Percentiles rank a stretch among this genome's conserved stretches.
Evolutionary conservation across 176 grass and related monocot species (phyloP).

Genomic region (Rhynchospora breviuscula): DNA sequence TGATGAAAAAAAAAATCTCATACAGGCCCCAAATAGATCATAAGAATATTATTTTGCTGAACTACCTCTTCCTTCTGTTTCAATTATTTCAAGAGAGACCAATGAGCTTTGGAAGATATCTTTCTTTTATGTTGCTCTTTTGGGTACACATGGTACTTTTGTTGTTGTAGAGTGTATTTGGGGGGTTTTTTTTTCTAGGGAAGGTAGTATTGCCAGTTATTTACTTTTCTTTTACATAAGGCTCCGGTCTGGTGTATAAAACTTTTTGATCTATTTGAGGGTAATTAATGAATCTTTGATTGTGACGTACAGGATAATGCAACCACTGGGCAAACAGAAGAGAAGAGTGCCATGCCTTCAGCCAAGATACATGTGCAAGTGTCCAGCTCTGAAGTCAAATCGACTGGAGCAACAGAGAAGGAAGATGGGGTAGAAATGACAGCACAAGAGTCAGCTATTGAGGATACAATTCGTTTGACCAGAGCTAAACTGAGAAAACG

Average conservation of each 20-base stretch:
- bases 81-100: background rate
- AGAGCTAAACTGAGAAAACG: conserved; percentile 21
- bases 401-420: background rate
- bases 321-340: background rate
- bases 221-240: background rate
- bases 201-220: background rate
- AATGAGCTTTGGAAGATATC: background rate
- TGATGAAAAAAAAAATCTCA: background rate
- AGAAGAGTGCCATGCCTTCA: background rate
- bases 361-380: background rate
- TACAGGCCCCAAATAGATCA: background rate
- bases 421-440: background rate
- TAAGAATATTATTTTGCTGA: background rate
- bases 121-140: background rate
- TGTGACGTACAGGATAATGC: background rate
- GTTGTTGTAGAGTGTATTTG: background rate
- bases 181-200: background rate
- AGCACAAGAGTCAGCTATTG: conserved; percentile 9
- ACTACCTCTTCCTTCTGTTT: background rate
- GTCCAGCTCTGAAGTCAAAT: conserved; percentile 13
- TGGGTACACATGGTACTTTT: background rate
- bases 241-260: background rate
- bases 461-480: conserved; percentile 21
- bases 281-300: background rate
- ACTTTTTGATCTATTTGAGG: background rate